phyloP scores from a whole-genome alignment of 257 asterid species.

The Parsonsia alboflavescens region DNA sequence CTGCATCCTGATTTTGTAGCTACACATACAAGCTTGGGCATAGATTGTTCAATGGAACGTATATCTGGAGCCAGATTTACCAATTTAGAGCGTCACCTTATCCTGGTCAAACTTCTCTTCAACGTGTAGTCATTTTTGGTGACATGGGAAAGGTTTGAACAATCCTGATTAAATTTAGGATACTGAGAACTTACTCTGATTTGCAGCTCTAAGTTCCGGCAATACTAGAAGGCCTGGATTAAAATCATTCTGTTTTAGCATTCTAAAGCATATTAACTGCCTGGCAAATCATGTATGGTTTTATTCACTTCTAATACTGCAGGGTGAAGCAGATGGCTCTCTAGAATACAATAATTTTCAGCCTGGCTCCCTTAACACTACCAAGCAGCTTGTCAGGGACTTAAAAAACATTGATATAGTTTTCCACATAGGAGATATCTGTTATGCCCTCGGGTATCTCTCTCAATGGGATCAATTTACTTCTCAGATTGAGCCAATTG shows the following conservation, averaged over 20 bases:
- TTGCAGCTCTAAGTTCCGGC: too few species aligned
- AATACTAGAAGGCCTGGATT: too few species aligned
- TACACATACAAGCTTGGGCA: slow-evolving; percentile 92
- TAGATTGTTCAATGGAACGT: slow-evolving; percentile 48
- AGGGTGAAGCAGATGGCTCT: slow-evolving; percentile 96
- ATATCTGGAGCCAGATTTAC: slow-evolving; percentile 57
- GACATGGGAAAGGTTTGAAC: slow-evolving; percentile 93
- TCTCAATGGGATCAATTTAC: slow-evolving; percentile 98
- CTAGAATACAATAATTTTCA: slow-evolving; percentile 78
- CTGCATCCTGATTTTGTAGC: slow-evolving; percentile 32
- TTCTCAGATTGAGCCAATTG: slow-evolving; percentile 77
- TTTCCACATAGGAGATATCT: slow-evolving; percentile 85
- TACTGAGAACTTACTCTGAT: too few species aligned
- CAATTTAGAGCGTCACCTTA: slow-evolving; percentile 85
- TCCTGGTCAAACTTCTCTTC: slow-evolving; percentile 92
- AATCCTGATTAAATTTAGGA: neutral
- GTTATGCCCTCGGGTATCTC: slow-evolving; percentile 77
- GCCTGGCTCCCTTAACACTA: slow-evolving; percentile 79
- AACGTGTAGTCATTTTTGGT: slow-evolving; percentile 75
- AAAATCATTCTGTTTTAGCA: too few species aligned
- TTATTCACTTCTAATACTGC: slow-evolving; percentile 9
- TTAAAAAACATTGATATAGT: slow-evolving; percentile 70
- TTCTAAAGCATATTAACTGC: too few species aligned
- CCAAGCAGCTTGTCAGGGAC: slow-evolving; percentile 66
- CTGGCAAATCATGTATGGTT: neutral